phyloP scores from a whole-genome alignment of 2,329 filamentous ascomycete species.

The Hymenoscyphus fraxineus region DNA sequence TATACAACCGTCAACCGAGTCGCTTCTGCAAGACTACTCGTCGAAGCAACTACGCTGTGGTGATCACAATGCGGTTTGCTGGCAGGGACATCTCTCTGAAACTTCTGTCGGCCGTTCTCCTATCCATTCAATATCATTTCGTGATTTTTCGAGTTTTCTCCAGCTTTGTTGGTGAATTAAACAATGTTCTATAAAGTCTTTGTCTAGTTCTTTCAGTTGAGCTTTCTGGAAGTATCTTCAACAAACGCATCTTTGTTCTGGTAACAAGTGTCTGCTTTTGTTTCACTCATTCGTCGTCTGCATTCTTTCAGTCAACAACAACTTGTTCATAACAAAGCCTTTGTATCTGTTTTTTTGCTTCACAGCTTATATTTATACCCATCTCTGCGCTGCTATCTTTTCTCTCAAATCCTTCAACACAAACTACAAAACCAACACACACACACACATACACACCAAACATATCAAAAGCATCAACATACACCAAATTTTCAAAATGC shows the following conservation, averaged over 20 bases:
- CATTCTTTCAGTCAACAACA: not conserved
- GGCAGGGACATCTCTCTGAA: not conserved
- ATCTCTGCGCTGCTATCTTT: not conserved
- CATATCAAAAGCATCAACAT: not conserved
- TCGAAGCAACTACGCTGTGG: not conserved
- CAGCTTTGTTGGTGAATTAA: not conserved
- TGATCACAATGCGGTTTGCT: not conserved
- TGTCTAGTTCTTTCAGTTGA: not conserved
- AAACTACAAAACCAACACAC: not conserved
- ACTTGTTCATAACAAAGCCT: constrained; percentile 1
- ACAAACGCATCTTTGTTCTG: constrained; percentile 7
- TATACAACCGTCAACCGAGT: not conserved
- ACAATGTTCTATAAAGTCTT: not conserved
- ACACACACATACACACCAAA: not conserved
- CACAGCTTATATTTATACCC: not conserved
- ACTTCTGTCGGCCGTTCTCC: not conserved
- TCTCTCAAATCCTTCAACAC: not conserved
- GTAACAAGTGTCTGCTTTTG: constrained; percentile 3
- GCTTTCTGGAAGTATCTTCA: not conserved
- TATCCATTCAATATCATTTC: not conserved
- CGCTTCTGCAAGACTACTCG: not conserved
- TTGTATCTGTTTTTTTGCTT: not conserved
- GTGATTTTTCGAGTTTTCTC: not conserved
- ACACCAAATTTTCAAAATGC: constrained; percentile 11
- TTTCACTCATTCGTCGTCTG: not conserved